phyloP scores from a whole-genome alignment of 345 rosid genomes.

The Ceriops zippeliana region DNA sequence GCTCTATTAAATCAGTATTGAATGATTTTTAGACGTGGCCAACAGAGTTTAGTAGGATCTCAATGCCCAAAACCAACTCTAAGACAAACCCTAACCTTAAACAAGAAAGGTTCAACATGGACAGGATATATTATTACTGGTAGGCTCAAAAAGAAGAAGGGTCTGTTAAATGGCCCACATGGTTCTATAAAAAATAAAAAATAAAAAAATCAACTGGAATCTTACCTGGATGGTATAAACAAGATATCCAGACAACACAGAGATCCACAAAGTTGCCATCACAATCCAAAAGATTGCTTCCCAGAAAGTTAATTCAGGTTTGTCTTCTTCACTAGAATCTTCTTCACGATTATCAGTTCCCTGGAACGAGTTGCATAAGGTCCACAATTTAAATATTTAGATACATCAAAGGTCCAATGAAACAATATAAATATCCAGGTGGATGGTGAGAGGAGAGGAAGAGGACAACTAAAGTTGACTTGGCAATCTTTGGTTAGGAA shows the following conservation, averaged over 20 bases:
- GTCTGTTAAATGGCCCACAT: background rate
- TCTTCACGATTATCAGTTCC: conserved; percentile 35
- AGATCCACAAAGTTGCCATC: conserved; percentile 79
- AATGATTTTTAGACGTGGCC: too few relatives aligned
- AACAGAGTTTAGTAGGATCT: too few relatives aligned
- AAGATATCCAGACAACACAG: conserved; percentile 68
- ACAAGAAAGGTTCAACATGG: too few relatives aligned
- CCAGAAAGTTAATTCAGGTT: conserved; percentile 68
- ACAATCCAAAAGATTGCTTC: conserved; percentile 78
- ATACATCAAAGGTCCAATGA: too few relatives aligned
- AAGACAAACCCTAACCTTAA: too few relatives aligned
- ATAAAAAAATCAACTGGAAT: background rate
- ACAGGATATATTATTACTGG: too few relatives aligned
- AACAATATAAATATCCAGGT: too few relatives aligned
- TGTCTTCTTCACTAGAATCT: conserved; percentile 37
- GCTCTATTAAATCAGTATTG: too few relatives aligned
- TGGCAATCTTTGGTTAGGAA: too few relatives aligned
- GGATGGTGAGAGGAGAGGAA: too few relatives aligned
- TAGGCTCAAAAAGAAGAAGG: background rate
- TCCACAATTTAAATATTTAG: background rate
- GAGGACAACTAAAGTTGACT: too few relatives aligned
- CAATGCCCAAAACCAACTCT: too few relatives aligned
- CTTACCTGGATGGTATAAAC: conserved; percentile 78
- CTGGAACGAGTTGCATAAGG: background rate
- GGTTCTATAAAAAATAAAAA: background rate